phyloP scores from a whole-genome alignment of 768 basidiomycete species.

The Calocybe gangraenosa region DNA sequence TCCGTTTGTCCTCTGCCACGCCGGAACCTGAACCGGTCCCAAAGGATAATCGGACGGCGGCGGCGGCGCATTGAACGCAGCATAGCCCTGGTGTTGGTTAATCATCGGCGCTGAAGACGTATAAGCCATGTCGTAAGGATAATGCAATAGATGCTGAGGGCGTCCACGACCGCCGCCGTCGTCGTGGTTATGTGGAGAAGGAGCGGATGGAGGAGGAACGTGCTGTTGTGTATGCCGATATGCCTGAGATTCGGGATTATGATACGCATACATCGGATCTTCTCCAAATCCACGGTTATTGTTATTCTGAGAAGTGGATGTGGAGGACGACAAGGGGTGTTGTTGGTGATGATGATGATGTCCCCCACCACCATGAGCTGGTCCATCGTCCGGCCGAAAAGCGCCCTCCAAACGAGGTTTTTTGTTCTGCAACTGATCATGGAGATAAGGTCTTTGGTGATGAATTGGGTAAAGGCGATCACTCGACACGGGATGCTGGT shows the following conservation, averaged over 20 bases:
- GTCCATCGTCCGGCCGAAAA: constrained; percentile 9
- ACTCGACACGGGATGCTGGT: constrained; percentile 15
- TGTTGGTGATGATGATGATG: constrained; percentile 4
- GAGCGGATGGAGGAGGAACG: not conserved
- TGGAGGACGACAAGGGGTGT: not conserved
- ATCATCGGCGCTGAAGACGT: constrained; percentile 4
- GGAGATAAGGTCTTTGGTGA: constrained; percentile 17
- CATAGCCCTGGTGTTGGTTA: constrained; percentile 1
- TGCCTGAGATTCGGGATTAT: not conserved
- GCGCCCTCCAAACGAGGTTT: too few species aligned
- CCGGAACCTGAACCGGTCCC: constrained; percentile 4
- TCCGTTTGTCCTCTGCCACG: not conserved
- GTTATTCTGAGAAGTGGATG: not conserved
- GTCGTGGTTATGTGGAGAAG: constrained; percentile 1
- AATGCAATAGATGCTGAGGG: not conserved
- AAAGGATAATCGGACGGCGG: constrained; percentile 3
- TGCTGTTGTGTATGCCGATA: not conserved
- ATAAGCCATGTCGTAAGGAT: constrained; percentile 5
- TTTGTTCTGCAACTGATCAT: constrained; percentile 15
- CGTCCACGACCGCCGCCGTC: not conserved
- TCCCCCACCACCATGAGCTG: not conserved
- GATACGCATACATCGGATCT: constrained; percentile 8
- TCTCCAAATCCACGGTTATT: not conserved
- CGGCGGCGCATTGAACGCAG: constrained; percentile 2
- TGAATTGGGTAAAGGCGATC: constrained; percentile 20